Conservation (phyloP, 208 protist genomes). For the Crithidia brevicula region DNA sequence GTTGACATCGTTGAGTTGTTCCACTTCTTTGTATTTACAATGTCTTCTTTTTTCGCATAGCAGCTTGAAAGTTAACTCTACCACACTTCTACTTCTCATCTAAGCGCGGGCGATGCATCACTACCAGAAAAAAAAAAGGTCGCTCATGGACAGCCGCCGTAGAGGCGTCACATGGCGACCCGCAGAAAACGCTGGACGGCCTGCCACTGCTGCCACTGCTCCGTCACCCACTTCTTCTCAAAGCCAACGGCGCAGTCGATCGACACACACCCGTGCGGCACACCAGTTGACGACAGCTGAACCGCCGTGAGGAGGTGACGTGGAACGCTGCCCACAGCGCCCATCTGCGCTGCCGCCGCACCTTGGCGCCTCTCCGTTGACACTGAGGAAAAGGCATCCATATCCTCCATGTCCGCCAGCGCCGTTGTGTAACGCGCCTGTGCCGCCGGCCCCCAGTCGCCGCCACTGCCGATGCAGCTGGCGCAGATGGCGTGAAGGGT, state of each 20-base stretch:
- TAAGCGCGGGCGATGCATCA: too few species aligned
- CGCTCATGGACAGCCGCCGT: too few species aligned
- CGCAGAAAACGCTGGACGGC: conserved; percentile 45
- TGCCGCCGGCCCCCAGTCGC: conserved; percentile 12
- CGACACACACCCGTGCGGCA: conserved; percentile 51
- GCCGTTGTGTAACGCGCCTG: conserved; percentile 2
- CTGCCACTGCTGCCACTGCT: conserved; percentile 55
- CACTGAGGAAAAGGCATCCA: conserved; percentile 14
- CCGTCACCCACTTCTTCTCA: conserved; percentile 59
- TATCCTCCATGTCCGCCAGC: conserved; percentile 46
- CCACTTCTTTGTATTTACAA: too few species aligned
- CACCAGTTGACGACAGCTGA: conserved; percentile 17
- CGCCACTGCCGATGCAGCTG: conserved; percentile 46
- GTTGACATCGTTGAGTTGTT: too few species aligned
- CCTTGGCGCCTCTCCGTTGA: not conserved
- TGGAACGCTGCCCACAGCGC: conserved; percentile 12
- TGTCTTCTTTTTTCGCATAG: too few species aligned
- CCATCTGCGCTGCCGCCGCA: not conserved
- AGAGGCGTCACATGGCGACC: conserved; percentile 13
- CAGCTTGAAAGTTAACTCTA: too few species aligned
- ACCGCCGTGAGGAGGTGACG: conserved; percentile 17
- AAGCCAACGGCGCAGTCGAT: conserved; percentile 75
- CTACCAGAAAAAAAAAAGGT: too few species aligned
- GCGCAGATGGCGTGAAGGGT: conserved; percentile 32
- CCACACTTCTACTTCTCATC: too few species aligned